Evolutionary conservation across 441 rosid species (phyloP).

Genomic region (Corymbia citriodora): DNA sequence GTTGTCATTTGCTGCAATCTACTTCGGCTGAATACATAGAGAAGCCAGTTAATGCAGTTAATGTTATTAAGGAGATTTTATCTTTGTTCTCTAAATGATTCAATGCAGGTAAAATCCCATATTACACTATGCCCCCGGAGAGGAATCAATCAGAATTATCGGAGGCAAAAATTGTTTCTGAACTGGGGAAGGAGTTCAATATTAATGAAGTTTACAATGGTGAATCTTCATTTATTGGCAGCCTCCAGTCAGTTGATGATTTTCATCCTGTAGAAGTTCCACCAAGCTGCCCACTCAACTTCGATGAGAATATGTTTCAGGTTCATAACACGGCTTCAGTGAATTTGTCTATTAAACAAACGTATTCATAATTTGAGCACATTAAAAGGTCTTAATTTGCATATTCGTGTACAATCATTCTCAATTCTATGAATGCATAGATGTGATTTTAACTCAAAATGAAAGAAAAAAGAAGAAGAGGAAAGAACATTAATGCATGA

Average conservation of each 20-base stretch:
- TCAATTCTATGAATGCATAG: background rate
- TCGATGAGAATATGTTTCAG: conserved; percentile 77
- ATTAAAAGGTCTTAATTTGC: background rate
- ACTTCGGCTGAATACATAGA: background rate
- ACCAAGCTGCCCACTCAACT: conserved; percentile 49
- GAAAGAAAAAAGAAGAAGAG: background rate
- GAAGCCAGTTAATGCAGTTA: background rate
- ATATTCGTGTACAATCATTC: background rate
- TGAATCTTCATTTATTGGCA: conserved; percentile 86
- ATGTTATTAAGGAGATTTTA: background rate
- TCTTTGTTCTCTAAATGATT: background rate
- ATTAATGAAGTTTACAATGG: conserved; percentile 75
- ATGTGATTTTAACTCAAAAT: background rate
- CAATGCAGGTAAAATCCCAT: conserved; percentile 82
- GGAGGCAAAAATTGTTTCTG: conserved; percentile 67
- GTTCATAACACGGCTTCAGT: conserved; percentile 29
- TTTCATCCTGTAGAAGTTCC: conserved; percentile 72
- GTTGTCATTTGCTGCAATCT: background rate
- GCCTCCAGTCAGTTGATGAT: conserved; percentile 66
- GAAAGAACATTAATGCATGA: background rate
- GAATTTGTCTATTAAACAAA: background rate
- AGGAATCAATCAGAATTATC: conserved; percentile 64
- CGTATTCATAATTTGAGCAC: background rate
- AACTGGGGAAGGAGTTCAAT: conserved; percentile 77
- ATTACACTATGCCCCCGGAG: conserved; percentile 79